phyloP scores from a whole-genome alignment of 345 rosid species.

The Salix caprea region DNA sequence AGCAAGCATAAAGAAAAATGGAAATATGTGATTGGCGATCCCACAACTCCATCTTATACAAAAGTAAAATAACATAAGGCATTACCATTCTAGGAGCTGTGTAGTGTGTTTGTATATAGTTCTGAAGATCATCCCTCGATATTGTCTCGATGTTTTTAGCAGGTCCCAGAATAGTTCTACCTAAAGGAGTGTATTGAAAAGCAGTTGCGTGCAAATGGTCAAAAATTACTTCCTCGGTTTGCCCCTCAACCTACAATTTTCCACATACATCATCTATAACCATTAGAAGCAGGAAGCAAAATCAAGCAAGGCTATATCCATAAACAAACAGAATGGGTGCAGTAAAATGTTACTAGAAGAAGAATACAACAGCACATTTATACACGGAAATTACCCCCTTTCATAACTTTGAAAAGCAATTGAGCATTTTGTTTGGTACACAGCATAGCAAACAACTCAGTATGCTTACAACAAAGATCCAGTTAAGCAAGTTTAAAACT shows the following conservation, averaged over 20 bases:
- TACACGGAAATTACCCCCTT: neutral
- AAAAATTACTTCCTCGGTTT: slow-evolving; percentile 91
- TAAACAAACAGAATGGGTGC: neutral
- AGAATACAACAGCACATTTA: neutral
- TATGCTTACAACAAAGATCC: neutral
- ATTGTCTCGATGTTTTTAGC: slow-evolving; percentile 78
- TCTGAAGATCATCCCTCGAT: slow-evolving; percentile 67
- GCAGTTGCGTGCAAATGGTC: slow-evolving; percentile 98
- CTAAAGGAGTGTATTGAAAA: slow-evolving; percentile 84
- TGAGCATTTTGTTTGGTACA: neutral
- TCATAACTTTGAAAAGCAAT: neutral
- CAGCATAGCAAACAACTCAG: neutral
- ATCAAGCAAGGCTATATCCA: too few species aligned
- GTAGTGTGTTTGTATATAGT: slow-evolving; percentile 85
- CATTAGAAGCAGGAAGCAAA: neutral
- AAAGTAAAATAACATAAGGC: too few species aligned
- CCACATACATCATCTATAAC: neutral
- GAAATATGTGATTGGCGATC: neutral
- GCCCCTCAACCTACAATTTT: slow-evolving; percentile 69
- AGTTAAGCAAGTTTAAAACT: neutral
- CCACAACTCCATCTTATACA: neutral
- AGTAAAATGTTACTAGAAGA: neutral
- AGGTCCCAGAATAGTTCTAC: slow-evolving; percentile 92
- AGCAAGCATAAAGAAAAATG: neutral
- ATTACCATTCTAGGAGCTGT: slow-evolving; percentile 98